Conservation (phyloP, 106 monocot species). For the Dendrobium huoshanense region DNA sequence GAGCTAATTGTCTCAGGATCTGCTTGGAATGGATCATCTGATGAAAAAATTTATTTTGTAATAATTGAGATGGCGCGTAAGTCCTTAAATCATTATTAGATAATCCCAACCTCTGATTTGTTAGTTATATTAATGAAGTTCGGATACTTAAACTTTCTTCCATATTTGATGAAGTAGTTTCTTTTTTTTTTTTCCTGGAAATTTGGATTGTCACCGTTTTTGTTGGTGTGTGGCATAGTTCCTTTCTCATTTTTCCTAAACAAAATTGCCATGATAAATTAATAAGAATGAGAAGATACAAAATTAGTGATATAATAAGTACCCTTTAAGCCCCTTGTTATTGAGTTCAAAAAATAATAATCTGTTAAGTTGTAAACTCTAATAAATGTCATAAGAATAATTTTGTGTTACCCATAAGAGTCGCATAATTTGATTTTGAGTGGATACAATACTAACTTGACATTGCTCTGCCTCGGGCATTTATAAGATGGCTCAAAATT, state of each 20-base stretch:
- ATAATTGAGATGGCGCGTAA: constrained; percentile 98
- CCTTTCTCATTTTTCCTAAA: not conserved
- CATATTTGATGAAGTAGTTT: too few species aligned
- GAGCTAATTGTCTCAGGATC: constrained; percentile 55
- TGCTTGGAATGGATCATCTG: constrained; percentile 58
- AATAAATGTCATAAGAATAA: too few species aligned
- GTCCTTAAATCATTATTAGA: constrained; percentile 13
- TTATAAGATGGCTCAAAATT: too few species aligned
- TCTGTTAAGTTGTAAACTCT: too few species aligned
- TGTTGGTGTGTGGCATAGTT: not conserved
- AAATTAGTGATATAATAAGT: too few species aligned
- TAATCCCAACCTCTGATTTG: not conserved
- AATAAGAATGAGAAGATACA: not conserved
- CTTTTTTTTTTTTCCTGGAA: not conserved
- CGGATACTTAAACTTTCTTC: not conserved
- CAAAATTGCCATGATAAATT: not conserved
- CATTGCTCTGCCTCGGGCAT: too few species aligned
- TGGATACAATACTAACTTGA: too few species aligned
- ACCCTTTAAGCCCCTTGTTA: too few species aligned
- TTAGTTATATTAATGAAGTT: not conserved
- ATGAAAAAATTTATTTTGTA: constrained; percentile 77
- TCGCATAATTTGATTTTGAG: too few species aligned
- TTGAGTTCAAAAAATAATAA: too few species aligned
- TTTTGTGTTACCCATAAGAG: too few species aligned
- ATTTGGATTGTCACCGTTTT: not conserved